phyloP scores from a whole-genome alignment of 441 rosid species.

The Brassica balearica region DNA sequence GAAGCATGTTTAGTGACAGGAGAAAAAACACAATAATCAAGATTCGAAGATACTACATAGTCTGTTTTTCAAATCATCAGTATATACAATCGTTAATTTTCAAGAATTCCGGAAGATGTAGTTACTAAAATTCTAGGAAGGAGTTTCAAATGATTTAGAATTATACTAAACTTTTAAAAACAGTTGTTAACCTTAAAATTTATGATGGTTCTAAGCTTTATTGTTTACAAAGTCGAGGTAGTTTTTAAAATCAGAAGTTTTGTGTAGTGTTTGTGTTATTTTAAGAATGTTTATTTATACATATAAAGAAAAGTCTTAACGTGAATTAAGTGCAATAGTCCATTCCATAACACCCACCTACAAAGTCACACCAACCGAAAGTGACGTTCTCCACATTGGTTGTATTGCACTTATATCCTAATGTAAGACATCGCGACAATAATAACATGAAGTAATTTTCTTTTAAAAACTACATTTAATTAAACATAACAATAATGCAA shows the following conservation, averaged over 20 bases:
- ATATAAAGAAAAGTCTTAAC: neutral
- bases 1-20: neutral
- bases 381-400: constrained; percentile 27
- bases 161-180: neutral
- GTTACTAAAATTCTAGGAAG: neutral
- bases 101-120: neutral
- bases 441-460: neutral
- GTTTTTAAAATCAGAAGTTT: neutral
- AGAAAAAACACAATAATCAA: neutral
- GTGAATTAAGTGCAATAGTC: constrained; percentile 8
- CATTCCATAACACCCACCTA: constrained; percentile 21
- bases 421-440: constrained; percentile 16
- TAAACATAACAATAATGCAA: constrained; percentile 7
- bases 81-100: neutral
- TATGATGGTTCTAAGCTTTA: neutral
- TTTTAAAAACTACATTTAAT: neutral
- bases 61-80: neutral
- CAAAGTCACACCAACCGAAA: constrained; percentile 25
- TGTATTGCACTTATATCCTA: constrained; percentile 22
- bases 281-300: neutral
- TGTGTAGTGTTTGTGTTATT: neutral
- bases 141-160: neutral
- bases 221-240: neutral
- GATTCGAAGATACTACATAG: neutral
- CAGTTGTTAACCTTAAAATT: neutral